Base-by-base conservation (phyloP, 768 basidiomycete genomes). In the Podaxis mareebaensis region DNA sequence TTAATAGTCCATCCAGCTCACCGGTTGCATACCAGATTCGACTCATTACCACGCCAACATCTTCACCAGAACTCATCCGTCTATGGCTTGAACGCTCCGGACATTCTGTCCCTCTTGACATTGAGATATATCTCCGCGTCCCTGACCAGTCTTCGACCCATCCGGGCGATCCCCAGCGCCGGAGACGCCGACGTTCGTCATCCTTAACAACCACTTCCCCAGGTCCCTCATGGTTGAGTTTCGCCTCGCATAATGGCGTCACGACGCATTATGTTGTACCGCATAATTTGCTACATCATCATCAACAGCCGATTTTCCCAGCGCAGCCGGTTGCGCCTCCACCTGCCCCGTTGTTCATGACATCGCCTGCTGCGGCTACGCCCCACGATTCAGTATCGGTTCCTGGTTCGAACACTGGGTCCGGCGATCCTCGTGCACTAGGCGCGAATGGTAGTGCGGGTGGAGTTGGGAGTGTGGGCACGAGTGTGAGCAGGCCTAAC, bases 21-120 rank as follows among this genome's bases (percentile, higher is more conserved):
- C 51, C 65, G 58, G 58, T 59, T 52, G 44, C 28, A 54, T 66
- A 57, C 68, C 72, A 90, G 90, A 90, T 93, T 67, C 89, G 90
- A 20, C 83, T 93, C 46, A 77, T 87, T 49, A 91, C 91, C 22
- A 87, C 83, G 30, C 88, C 86, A 64, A 79, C 83, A 44, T 79
- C 88, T 8, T 90, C 90, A 30, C 84, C 91, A 28, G 91, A 93
- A 69, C 91, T 88, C 4, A 84, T 93, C 54, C 87, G 92, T 7
- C 80, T 93, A 11, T 93, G 92, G 91, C 80, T 93, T 0, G 91
- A 92, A 72, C 86, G 91, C 28, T 89, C 92, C 12, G 92, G 92
- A 17, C 77, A 80, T 57, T 81, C 75, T 4, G 85, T 87, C 5
- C 88, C 91, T 5, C 81, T 93, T 8, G 92, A 92, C 71, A 90